A percentile compares a stretch with the other conserved stretches of the same genome.
These are phyloP conservation scores for Ploettnerulaceae sp. DNA, from an alignment of 2,329 filamentous ascomycete genomes.

Conservation along the genomic window DNA sequence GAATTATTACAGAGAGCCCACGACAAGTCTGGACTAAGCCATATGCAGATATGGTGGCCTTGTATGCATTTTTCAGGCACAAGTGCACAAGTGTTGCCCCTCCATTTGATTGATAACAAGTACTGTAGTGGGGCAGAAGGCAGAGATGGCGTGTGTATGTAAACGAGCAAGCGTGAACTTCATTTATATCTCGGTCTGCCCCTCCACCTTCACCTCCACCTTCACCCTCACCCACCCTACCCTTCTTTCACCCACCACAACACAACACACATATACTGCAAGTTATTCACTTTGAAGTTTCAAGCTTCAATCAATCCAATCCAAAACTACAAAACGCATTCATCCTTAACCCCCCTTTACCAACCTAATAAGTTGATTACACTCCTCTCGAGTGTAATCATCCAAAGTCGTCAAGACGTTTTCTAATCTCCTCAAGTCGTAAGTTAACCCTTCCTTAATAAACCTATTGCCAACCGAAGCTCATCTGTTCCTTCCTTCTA, in stretches of 20 bases:
- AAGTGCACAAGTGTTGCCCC: constrained; percentile 3
- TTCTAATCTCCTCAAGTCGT: constrained; percentile 98
- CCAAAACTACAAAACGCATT: not conserved
- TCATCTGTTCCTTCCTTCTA: constrained; percentile 93
- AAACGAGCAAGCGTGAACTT: not conserved
- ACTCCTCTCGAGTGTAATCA: constrained; percentile 33
- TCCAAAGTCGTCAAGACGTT: constrained; percentile 80
- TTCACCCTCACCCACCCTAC: constrained; percentile 5
- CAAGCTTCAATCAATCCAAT: not conserved
- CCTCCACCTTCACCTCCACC: not conserved
- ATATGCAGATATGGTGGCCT: not conserved
- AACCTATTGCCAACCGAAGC: too few species aligned
- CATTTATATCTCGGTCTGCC: constrained; percentile 6
- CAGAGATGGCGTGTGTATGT: not conserved
- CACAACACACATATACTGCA: too few species aligned
- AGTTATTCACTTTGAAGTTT: too few species aligned
- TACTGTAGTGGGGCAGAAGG: constrained; percentile 5
- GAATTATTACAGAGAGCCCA: too few species aligned
- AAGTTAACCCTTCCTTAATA: constrained; percentile 45
- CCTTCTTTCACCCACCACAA: not conserved
- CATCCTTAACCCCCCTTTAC: not conserved
- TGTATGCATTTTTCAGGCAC: not conserved
- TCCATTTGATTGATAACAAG: constrained; percentile 5
- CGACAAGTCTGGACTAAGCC: constrained; percentile 7
- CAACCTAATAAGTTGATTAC: constrained; percentile 24